These are phyloP conservation scores for Cryphonectria japonica DNA, from an alignment of 2,329 filamentous ascomycete genomes.

Conservation along the genomic window DNA sequence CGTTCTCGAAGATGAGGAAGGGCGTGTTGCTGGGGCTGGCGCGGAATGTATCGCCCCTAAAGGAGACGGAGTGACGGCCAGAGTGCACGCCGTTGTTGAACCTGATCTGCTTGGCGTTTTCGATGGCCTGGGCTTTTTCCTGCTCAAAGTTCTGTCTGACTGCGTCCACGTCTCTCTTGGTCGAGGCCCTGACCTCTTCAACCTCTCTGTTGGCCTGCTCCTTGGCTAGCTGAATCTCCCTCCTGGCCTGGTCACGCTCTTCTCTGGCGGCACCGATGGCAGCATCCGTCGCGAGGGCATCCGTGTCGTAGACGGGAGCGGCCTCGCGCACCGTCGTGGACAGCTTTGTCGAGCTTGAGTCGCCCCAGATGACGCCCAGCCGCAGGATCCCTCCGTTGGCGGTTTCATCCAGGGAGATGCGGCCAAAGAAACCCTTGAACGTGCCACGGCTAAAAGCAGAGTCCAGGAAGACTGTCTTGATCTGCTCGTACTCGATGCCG, in stretches of 20 bases:
- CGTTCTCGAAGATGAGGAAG: slow-evolving; percentile 10
- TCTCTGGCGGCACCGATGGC: not conserved
- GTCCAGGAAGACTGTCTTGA: slow-evolving; percentile 3
- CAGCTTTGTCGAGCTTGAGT: slow-evolving; percentile 9
- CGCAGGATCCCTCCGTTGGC: not conserved
- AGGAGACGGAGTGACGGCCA: slow-evolving; percentile 1
- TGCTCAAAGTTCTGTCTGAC: not conserved
- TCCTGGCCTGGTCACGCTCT: not conserved
- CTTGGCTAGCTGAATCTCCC: not conserved
- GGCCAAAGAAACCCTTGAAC: slow-evolving; percentile 12
- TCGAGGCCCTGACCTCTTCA: not conserved
- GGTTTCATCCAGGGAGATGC: not conserved
- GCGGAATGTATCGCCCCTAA: not conserved
- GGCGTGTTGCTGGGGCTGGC: not conserved
- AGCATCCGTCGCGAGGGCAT: slow-evolving; percentile 1
- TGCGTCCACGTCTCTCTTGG: not conserved
- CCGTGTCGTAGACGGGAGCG: slow-evolving; percentile 9
- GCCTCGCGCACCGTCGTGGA: not conserved
- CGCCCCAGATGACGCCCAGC: slow-evolving; percentile 7
- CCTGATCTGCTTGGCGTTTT: not conserved
- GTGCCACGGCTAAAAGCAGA: not conserved
- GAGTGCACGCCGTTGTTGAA: not conserved
- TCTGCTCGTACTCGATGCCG: slow-evolving; percentile 2
- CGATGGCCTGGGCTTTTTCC: not conserved
- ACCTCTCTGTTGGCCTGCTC: not conserved